Evolutionary conservation across 495 filamentous ascomycete species (phyloP).

Genomic region (Neurospora sp.): DNA sequence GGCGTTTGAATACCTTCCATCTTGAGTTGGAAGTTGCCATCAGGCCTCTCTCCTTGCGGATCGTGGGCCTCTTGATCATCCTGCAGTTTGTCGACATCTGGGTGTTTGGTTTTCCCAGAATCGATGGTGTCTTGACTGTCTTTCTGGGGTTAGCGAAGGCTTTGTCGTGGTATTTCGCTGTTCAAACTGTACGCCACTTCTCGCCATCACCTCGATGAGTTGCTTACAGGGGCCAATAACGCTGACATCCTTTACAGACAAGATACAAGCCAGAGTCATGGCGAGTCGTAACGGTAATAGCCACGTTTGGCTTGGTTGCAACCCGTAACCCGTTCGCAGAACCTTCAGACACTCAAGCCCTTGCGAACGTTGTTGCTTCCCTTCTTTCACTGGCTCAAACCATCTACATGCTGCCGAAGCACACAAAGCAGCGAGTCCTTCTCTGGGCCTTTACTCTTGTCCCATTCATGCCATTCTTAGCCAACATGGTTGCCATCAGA

Average conservation of each 20-base stretch:
- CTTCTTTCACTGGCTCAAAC: conserved; percentile 11
- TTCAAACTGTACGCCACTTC: conserved; percentile 19
- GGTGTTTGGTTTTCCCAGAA: background rate
- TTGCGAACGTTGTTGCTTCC: conserved; percentile 8
- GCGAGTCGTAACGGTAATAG: conserved; percentile 11
- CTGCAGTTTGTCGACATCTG: background rate
- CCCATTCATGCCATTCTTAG: conserved; percentile 11
- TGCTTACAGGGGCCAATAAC: too few relatives aligned
- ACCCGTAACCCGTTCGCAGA: conserved; percentile 15
- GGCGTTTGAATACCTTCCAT: background rate
- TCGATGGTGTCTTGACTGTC: background rate
- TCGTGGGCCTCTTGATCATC: background rate
- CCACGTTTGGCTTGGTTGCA: conserved; percentile 17
- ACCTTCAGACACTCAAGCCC: conserved; percentile 7
- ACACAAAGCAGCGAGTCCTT: background rate
- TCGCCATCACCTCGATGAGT: too few relatives aligned
- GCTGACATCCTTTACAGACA: background rate
- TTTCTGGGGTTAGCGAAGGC: conserved; percentile 14
- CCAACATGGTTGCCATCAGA: conserved; percentile 7
- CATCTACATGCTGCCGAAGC: conserved; percentile 15
- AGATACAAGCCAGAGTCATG: conserved; percentile 13
- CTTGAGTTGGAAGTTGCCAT: background rate
- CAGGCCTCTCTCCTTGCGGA: background rate
- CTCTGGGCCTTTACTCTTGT: conserved; percentile 13
- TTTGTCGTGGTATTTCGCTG: conserved; percentile 18